Evolutionary conservation across 1,284 basidiomycete species (phyloP), one percentile per base, ranked within the genome.

Genomic region (Ceratobasidium papillatum): DNA sequence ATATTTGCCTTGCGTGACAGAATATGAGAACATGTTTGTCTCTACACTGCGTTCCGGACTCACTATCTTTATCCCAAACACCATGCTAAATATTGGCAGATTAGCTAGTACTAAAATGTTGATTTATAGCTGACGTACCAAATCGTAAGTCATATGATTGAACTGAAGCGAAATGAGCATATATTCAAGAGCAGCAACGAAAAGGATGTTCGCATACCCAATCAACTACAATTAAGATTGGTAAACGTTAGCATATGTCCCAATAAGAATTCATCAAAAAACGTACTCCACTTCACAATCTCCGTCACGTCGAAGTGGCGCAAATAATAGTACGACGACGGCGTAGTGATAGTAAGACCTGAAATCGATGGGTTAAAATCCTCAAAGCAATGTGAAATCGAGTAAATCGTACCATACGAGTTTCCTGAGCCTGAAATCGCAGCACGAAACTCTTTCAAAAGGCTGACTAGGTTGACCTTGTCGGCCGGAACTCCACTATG

Each of bases 261-360:
- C 19, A 25, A 36, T 22, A 38, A 11, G 19, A 36, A 36, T 36
- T 14, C 49, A n/a, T 5, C 3, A 22, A 38, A 43, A 62, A 25
- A 27, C 59, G 1, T 43, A 62, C 59, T 62, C 59, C 59, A 75
- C 51, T 79, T 27, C 8, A 80, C 45, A 17, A 82, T 68, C 1
- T 74, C 78, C 1, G 76, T 77, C 34, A 82, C 78, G 74, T 82
- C 80, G 58, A 81, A 82, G 66, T 81, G 76, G 63, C 81, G 81
- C 1, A 82, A 78, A 75, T 81, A 82, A 80, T 81, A 82, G 75
- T 77, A 82, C 47, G 81, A 78, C 7, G 79, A 79, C 32, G 80
- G 80, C 14, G 80, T 76, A 19, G 80, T 80, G 63, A 81, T 77
- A 11, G 78, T 77, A 30, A 77, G 78, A 36, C 75, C 52, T 19